Base-by-base conservation (phyloP, 345 rosid species). In the Barbarea vulgaris region DNA sequence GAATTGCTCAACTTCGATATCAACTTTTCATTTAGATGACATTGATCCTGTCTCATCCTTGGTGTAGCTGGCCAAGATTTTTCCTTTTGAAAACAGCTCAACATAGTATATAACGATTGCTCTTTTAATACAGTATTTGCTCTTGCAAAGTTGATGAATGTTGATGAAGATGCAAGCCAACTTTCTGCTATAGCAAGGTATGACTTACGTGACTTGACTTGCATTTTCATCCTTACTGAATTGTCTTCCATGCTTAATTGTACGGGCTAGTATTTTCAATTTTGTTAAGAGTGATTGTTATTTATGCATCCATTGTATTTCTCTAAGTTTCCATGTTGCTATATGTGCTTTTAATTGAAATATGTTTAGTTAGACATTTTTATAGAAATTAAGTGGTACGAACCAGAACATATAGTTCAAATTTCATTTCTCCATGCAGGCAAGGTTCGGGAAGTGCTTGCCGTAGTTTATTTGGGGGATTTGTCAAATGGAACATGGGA, bases 361-460 rank as follows among this genome's bases (percentile, higher is more conserved):
- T 28, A 14, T 76, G 3, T 36, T 14, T 39, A 27, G 62, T 28
- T 33, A 24, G 37, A 30, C 33, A 15, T 48, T 67, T 2, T 41
- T 36, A 13, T 25, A 33, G 9, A 56, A 9, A 15, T 14, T 48
- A 57, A 25, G 9, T 18, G 62, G 36, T 33, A 30, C 34, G 4
- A 24, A 24, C 24, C 56, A 59, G 65, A 48, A 2, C 25, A 67
- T 36, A 14, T 44, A 42, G 58, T 41, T 60, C 51, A 17, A 68
- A 39, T 33, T 66, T 78, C 73, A 56, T 78, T 70, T 78, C 41
- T 66, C 21, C 44, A 31, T 66, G 27, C 53, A 93, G 98, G 85
- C 98, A 91, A 88, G 98, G 98, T 78, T 93, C 98, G 60, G 97
- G 98, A 71, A 93, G 98, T 85, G 96, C 98, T 74, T 93, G 98